These are phyloP conservation scores for Peronospora destructor DNA, from an alignment of 352 stramenopile species.

Conservation along the genomic window DNA sequence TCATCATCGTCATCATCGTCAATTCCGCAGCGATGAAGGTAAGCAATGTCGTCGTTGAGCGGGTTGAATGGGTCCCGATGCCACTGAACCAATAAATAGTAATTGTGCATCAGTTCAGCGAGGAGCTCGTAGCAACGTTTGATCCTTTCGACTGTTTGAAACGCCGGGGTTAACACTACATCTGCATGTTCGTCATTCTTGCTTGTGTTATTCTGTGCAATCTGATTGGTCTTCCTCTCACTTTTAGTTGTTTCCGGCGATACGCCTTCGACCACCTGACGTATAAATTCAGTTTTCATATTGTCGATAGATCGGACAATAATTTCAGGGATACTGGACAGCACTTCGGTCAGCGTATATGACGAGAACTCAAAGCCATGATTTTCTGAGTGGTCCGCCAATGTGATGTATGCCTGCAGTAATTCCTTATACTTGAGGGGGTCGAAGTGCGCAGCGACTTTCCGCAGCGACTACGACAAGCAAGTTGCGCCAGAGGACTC, in stretches of 20 bases:
- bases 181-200: constrained; percentile 19
- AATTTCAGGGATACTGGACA: constrained; percentile 74
- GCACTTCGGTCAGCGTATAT: constrained; percentile 51
- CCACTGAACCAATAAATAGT: constrained; percentile 87
- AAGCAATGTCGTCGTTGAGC: constrained; percentile 57
- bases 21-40: constrained; percentile 76
- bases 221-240: background rate
- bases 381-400: constrained; percentile 70
- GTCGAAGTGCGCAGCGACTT: constrained; percentile 65
- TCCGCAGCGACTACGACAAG: constrained; percentile 50
- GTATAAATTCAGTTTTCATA: constrained; percentile 45
- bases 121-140: constrained; percentile 57
- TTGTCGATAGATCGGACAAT: constrained; percentile 75
- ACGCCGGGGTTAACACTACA: constrained; percentile 11
- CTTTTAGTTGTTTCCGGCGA: constrained; percentile 39
- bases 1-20: constrained; percentile 75
- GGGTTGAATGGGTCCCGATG: constrained; percentile 81
- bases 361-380: constrained; percentile 76
- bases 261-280: constrained; percentile 32
- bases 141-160: constrained; percentile 53
- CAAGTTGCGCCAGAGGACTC: background rate
- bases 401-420: constrained; percentile 72
- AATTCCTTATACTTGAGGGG: constrained; percentile 70
- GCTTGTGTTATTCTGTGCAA: constrained; percentile 17
- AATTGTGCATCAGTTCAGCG: constrained; percentile 83